phyloP scores from a whole-genome alignment of 768 basidiomycete genomes.

The Boletellus ananas region DNA sequence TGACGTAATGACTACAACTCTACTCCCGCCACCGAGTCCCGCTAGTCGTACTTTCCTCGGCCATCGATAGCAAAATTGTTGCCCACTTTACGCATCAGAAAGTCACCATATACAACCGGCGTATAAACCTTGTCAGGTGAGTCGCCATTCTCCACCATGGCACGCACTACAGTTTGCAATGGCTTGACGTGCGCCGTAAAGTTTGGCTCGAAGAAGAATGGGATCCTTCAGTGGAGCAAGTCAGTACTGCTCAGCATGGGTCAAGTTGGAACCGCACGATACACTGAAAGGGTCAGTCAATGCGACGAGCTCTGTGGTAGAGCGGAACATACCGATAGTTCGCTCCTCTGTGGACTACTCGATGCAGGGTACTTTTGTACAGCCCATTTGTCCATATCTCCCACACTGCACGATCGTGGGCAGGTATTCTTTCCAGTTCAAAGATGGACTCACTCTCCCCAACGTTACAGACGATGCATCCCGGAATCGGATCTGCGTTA shows the following conservation, averaged over 20 bases:
- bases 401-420: constrained; percentile 60
- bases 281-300: constrained; percentile 42
- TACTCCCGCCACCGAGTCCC: neutral
- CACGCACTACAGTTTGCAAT: constrained; percentile 53
- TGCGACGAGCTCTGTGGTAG: neutral
- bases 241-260: constrained; percentile 1
- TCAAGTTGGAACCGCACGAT: constrained; percentile 48
- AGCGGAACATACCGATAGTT: constrained; percentile 51
- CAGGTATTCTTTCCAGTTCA: neutral
- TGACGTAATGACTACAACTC: constrained; percentile 15
- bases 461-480: constrained; percentile 86
- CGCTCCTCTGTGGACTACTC: constrained; percentile 72
- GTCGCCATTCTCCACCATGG: constrained; percentile 16
- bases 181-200: constrained; percentile 70
- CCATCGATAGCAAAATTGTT: constrained; percentile 59
- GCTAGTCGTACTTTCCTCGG: constrained; percentile 31
- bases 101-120: constrained; percentile 73
- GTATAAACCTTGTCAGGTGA: constrained; percentile 34
- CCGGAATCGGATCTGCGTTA: constrained; percentile 76
- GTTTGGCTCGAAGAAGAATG: constrained; percentile 94
- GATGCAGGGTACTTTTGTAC: constrained; percentile 86
- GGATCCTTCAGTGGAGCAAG: constrained; percentile 48
- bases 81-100: constrained; percentile 67
- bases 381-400: constrained; percentile 87
- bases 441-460: constrained; percentile 67